Base-by-base conservation (phyloP, 225 moss, liverwort and hornwort genomes). In the Sphagnum tenellum region DNA sequence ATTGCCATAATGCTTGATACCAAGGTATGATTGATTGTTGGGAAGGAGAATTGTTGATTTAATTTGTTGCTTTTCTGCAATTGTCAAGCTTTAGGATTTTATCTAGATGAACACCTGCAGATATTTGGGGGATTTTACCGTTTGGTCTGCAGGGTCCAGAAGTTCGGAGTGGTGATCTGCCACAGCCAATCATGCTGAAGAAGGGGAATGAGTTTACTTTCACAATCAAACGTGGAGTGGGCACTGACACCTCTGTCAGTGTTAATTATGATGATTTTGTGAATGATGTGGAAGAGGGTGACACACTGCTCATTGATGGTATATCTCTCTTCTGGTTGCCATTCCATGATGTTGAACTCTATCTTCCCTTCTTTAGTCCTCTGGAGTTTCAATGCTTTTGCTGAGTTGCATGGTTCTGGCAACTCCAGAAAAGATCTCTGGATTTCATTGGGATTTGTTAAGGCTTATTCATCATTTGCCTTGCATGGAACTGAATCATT, bases 251-350 rank as follows among this genome's bases (percentile, higher is more conserved):
- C n/a, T 87, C 76, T 60, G 92, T 96, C 73, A 96, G 89, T 73
- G 95, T 96, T 56, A 96, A 96, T 64, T 96, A 96, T 48, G 92
- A 96, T 69, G 95, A 92, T 72, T 96, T 96, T 58, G 96, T 96
- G 48, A 92, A 70, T 49, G 96, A 92, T 71, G 89, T 92, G 55
- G 96, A 92, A 62, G 46, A 69, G 60, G 80, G 89, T 2, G 96
- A 96, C 72, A 90, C 80, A 12, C 69, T 96, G 67, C 92, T 92
- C 13, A 84, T 96, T 63, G 96, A 96, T 65, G 95, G 94, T 94
- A 14, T 55, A 59, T 69, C n/a, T 45, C 55, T 10, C 6, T 62
- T 50, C 52, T 45, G 29, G 29, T 29, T 29, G 29, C 29, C 29
- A 29, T 29, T 29, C 29, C 29, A 29, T 0, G 29, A 29, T 29